Percentiles rank a stretch among this genome's conserved stretches.
Conservation (phyloP, 495 filamentous ascomycete species). For the Parmelia sp. region DNA sequence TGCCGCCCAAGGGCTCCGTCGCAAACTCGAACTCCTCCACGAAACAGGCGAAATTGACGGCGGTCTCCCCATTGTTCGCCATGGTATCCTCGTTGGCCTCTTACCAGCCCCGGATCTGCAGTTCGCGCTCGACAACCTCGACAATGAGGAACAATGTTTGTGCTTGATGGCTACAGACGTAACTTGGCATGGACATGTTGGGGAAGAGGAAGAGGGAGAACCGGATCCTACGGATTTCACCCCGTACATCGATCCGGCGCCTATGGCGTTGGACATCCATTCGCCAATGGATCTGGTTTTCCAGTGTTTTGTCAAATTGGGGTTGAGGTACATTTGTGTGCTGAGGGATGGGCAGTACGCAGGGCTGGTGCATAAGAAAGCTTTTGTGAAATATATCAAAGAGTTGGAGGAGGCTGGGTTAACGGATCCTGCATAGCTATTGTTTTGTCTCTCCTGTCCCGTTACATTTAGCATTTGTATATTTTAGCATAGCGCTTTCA, state of each 20-base stretch:
- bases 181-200: constrained; percentile 46
- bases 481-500: neutral
- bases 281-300: constrained; percentile 94
- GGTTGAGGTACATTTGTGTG: constrained; percentile 88
- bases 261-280: constrained; percentile 78
- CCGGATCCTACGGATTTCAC: constrained; percentile 77
- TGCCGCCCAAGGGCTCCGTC: constrained; percentile 63
- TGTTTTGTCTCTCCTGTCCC: neutral
- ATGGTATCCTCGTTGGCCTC: constrained; percentile 76
- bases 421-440: constrained; percentile 4
- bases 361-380: constrained; percentile 94
- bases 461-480: neutral
- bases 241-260: constrained; percentile 84
- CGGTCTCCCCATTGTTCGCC: constrained; percentile 76
- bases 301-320: constrained; percentile 93
- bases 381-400: constrained; percentile 90
- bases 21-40: constrained; percentile 74
- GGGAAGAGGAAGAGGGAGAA: constrained; percentile 46
- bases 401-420: constrained; percentile 54
- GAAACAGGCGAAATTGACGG: constrained; percentile 86
- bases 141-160: constrained; percentile 60
- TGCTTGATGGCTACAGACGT: constrained; percentile 74
- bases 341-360: constrained; percentile 76
- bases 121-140: constrained; percentile 79
- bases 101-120: constrained; percentile 94